Conservation (phyloP, 2,329 filamentous ascomycete species). For the Microdochium bolleyi region DNA sequence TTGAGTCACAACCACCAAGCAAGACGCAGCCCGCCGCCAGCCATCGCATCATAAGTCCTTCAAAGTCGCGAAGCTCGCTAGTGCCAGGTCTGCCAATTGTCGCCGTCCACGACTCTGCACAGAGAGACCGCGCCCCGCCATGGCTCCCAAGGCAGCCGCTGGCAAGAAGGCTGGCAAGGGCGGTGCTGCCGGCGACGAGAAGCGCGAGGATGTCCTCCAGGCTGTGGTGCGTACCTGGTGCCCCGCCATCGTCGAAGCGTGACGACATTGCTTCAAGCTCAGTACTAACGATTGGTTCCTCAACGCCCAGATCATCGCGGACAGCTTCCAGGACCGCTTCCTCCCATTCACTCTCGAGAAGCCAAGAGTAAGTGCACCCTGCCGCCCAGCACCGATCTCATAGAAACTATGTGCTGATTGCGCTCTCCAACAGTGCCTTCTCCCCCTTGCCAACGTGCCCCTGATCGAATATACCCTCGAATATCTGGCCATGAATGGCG, state of each 20-base stretch:
- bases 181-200: constrained; percentile 17
- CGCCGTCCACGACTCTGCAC: not conserved
- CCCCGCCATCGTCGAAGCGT: not conserved
- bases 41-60: not conserved
- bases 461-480: constrained; percentile 97
- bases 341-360: constrained; percentile 81
- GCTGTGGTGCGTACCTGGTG: constrained; percentile 17
- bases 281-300: not conserved
- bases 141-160: not conserved
- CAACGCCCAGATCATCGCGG: constrained; percentile 64
- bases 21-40: not conserved
- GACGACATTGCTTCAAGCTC: not conserved
- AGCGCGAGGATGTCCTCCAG: constrained; percentile 21
- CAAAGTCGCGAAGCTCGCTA: not conserved
- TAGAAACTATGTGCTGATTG: not conserved
- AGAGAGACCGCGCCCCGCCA: not conserved
- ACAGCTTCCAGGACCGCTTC: constrained; percentile 91
- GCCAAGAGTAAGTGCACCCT: constrained; percentile 61
- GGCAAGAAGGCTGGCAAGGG: constrained; percentile 10
- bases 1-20: not conserved
- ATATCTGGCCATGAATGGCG: constrained; percentile 88
- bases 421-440: constrained; percentile 60
- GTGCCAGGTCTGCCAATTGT: not conserved
- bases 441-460: constrained; percentile 87
- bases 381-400: not conserved